These are phyloP conservation scores for Dillenia turbinata DNA, from an alignment of 164 flowering plant genomes.

Conservation along the genomic window DNA sequence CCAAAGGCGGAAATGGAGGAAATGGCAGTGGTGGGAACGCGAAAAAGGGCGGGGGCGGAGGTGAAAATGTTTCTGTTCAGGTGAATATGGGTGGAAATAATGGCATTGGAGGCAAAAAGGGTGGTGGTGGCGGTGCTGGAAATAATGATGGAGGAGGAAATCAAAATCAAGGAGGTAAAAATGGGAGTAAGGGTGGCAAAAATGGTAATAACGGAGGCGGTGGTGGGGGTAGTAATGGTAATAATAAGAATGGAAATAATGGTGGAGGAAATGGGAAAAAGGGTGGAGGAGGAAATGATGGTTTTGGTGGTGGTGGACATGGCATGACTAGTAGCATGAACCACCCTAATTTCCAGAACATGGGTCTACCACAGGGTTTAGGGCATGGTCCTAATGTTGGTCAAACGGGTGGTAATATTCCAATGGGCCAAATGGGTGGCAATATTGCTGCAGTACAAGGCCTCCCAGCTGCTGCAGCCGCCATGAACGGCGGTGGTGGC, in stretches of 20 bases:
- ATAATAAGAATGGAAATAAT: constrained; percentile 26
- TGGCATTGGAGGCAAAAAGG: constrained; percentile 41
- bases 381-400: constrained; percentile 24
- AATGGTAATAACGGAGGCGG: constrained; percentile 19
- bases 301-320: constrained; percentile 12
- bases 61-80: constrained; percentile 29
- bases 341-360: constrained; percentile 21
- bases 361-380: constrained; percentile 23
- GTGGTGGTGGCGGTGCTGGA: constrained; percentile 35
- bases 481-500: constrained; percentile 32
- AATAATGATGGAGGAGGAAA: constrained; percentile 32
- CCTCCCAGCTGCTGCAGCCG: constrained; percentile 46
- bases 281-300: constrained; percentile 22
- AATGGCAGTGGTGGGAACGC: constrained; percentile 11
- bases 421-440: constrained; percentile 48
- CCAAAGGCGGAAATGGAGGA: neutral
- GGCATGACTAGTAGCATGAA: constrained; percentile 28
- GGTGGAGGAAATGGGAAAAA: constrained; percentile 26
- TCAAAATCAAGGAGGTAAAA: constrained; percentile 21
- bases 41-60: constrained; percentile 16
- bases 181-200: constrained; percentile 32
- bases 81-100: constrained; percentile 16
- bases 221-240: constrained; percentile 30
- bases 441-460: constrained; percentile 70
- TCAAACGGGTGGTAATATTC: constrained; percentile 42